A percentile compares a stretch with the other conserved stretches of the same genome.
These are phyloP conservation scores for Boletus huronensis DNA, from an alignment of 768 basidiomycete species.

Conservation along the genomic window DNA sequence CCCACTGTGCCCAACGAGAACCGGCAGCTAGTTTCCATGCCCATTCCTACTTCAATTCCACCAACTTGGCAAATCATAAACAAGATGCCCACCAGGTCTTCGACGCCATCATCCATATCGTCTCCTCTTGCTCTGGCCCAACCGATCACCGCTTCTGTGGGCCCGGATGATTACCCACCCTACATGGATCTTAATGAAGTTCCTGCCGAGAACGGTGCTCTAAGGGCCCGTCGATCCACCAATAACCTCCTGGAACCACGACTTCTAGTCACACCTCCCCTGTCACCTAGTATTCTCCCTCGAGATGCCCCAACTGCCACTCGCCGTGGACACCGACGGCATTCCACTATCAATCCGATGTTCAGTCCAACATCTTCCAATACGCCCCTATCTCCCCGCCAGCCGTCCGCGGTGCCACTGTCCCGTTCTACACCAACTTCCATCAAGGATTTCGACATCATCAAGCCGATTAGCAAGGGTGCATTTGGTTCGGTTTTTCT, in stretches of 20 bases:
- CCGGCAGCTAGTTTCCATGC: constrained; percentile 30
- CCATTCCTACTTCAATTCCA: constrained; percentile 43
- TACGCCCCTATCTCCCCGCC: constrained; percentile 80
- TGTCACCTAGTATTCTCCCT: constrained; percentile 58
- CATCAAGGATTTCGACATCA: constrained; percentile 98
- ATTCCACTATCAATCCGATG: constrained; percentile 66
- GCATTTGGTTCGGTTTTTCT: constrained; percentile 98
- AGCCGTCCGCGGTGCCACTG: constrained; percentile 72
- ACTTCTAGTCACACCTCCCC: constrained; percentile 68
- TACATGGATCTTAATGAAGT: constrained; percentile 64
- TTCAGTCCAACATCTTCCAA: constrained; percentile 49
- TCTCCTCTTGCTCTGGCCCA: constrained; percentile 83
- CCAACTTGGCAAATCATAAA: constrained; percentile 39
- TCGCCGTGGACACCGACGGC: constrained; percentile 63
- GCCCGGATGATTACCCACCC: constrained; percentile 57
- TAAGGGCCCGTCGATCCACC: constrained; percentile 63
- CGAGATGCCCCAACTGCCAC: constrained; percentile 42
- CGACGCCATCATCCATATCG: constrained; percentile 84
- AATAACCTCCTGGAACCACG: constrained; percentile 64
- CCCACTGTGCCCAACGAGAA: constrained; percentile 20
- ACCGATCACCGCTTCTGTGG: constrained; percentile 71
- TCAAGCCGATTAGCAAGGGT: constrained; percentile 98
- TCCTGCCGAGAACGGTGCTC: constrained; percentile 35
- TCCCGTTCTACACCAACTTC: constrained; percentile 82
- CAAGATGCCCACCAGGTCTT: constrained; percentile 70